A percentile compares a stretch with the other conserved stretches of the same genome.
Evolutionary conservation across 106 monocot genomes (phyloP).

Genomic region (Gastrodia elata): DNA sequence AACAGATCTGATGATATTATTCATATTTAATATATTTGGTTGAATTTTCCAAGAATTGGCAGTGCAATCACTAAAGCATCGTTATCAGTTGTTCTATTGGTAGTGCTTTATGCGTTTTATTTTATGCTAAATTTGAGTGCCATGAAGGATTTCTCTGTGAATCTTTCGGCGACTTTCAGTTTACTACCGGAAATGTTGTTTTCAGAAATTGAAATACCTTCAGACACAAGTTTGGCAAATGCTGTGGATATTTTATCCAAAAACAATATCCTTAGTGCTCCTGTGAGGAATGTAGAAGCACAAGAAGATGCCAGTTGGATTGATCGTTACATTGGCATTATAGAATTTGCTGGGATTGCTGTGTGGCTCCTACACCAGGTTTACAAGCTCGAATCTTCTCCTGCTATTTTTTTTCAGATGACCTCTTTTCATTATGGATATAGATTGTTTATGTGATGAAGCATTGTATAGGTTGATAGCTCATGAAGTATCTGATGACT

Average conservation of each 20-base stretch:
- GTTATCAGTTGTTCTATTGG: not conserved
- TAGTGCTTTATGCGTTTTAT: not conserved
- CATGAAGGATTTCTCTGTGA: not conserved
- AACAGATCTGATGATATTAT: too few relatives aligned
- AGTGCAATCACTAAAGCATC: not conserved
- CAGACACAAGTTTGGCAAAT: conserved; percentile 66
- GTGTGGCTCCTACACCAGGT: conserved; percentile 98
- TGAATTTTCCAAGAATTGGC: not conserved
- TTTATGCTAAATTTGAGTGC: not conserved
- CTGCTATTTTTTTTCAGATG: not conserved
- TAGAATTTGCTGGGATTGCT: conserved; percentile 91
- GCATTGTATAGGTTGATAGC: not conserved
- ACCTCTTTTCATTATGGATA: not conserved
- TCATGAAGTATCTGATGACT: not conserved
- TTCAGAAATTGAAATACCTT: conserved; percentile 83
- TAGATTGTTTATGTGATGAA: not conserved
- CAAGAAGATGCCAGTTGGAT: conserved; percentile 96
- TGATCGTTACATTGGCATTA: conserved; percentile 80
- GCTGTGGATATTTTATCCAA: conserved; percentile 82
- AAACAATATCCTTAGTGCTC: conserved; percentile 80
- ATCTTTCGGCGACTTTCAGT: not conserved
- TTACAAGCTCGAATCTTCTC: not conserved
- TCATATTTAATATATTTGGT: not conserved
- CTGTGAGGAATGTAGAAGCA: conserved; percentile 75
- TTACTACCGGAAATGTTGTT: not conserved